These are phyloP conservation scores for Saccharomyces pastorianus DNA, from an alignment of 1,139 yeast genomes.

Conservation along the genomic window DNA sequence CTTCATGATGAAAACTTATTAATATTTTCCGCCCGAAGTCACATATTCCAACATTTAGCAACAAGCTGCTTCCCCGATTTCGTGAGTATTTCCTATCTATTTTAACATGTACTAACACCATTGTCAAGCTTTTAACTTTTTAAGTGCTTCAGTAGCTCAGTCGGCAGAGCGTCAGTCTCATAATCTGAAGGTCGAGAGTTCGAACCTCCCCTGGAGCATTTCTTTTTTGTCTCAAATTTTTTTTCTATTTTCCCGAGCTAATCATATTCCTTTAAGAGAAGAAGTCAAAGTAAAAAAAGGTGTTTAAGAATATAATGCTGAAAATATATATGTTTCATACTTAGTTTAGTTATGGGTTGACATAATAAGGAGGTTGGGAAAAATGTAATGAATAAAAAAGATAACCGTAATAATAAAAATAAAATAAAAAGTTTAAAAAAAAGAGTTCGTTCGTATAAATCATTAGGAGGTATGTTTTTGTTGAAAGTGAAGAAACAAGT, in stretches of 20 bases:
- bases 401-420: neutral
- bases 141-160: constrained; percentile 38
- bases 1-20: too few relatives aligned
- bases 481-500: neutral
- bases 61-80: too few relatives aligned
- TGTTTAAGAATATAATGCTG: neutral
- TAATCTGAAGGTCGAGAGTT: constrained; percentile 44
- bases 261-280: constrained; percentile 8
- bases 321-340: neutral
- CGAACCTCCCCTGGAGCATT: constrained; percentile 55
- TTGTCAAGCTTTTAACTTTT: too few relatives aligned
- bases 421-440: neutral
- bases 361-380: neutral
- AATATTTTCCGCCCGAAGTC: too few relatives aligned
- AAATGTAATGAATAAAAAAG: neutral
- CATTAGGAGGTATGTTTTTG: neutral
- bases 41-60: too few relatives aligned
- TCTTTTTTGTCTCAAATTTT: too few relatives aligned
- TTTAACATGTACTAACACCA: too few relatives aligned
- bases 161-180: constrained; percentile 45
- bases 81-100: too few relatives aligned
- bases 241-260: too few relatives aligned
- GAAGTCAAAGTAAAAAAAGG: too few relatives aligned
- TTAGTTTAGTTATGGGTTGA: neutral
- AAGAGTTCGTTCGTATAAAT: constrained; percentile 1